phyloP scores from a whole-genome alignment of 345 rosid species.

The Moricandia arvensis region DNA sequence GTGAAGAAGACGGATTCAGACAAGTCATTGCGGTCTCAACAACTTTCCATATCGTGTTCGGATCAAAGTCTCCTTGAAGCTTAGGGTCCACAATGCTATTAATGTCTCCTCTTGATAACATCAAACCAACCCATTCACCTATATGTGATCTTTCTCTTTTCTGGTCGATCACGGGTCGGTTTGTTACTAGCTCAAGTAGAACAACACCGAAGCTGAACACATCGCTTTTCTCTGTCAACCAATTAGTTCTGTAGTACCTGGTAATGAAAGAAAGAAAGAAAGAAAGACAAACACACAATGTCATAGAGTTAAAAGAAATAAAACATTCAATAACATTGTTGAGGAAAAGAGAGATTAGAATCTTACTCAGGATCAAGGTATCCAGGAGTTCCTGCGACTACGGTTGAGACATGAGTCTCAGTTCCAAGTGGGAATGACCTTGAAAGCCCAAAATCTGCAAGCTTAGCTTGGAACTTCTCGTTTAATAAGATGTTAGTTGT shows the following conservation, averaged over 20 bases:
- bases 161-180: conserved; percentile 41
- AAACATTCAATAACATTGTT: background rate
- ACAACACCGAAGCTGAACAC: conserved; percentile 65
- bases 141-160: conserved; percentile 37
- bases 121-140: conserved; percentile 43
- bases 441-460: conserved; percentile 66
- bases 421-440: conserved; percentile 43
- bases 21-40: conserved; percentile 56
- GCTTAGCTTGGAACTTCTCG: conserved; percentile 58
- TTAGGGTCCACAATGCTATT: conserved; percentile 50
- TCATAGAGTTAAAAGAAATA: background rate
- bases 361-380: conserved; percentile 61
- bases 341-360: background rate
- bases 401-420: conserved; percentile 39
- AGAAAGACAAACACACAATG: background rate
- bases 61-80: conserved; percentile 41
- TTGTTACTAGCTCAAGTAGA: conserved; percentile 52
- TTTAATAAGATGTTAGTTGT: conserved; percentile 55
- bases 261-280: too few species aligned
- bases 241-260: conserved; percentile 37
- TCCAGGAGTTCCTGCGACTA: conserved; percentile 54
- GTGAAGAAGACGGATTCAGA: conserved; percentile 25
- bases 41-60: conserved; percentile 48
- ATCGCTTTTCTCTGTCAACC: conserved; percentile 53
- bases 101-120: conserved; percentile 47